Evolutionary conservation across 192 early-diverging fungal species (phyloP).

Genomic region (Coemansia brasiliensis): DNA sequence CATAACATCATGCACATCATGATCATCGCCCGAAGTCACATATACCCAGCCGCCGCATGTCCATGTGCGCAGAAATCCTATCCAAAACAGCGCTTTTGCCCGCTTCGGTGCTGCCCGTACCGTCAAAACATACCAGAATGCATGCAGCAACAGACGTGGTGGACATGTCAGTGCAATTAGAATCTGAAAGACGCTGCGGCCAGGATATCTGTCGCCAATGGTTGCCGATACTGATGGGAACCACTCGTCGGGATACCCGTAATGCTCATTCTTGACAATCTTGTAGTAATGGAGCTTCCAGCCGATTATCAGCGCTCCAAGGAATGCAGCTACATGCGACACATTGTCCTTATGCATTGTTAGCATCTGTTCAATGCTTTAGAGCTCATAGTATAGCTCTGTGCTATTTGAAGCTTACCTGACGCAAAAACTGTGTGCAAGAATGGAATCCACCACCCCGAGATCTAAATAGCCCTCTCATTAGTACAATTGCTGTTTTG

Average conservation of each 20-base stretch:
- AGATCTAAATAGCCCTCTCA: slow-evolving; percentile 4
- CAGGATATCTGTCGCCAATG: slow-evolving; percentile 80
- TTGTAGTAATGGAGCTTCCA: slow-evolving; percentile 79
- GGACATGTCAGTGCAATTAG: slow-evolving; percentile 73
- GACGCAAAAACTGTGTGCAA: slow-evolving; percentile 56
- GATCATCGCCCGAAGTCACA: slow-evolving; percentile 79
- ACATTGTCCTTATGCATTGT: too few species aligned
- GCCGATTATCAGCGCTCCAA: slow-evolving; percentile 63
- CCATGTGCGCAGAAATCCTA: slow-evolving; percentile 64
- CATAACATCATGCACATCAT: slow-evolving; percentile 74
- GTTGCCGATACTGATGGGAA: slow-evolving; percentile 81
- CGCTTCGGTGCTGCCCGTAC: slow-evolving; percentile 29
- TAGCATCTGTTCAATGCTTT: background rate
- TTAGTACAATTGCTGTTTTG: too few species aligned
- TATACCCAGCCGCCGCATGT: slow-evolving; percentile 84
- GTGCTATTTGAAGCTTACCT: slow-evolving; percentile 38
- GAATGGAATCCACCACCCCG: slow-evolving; percentile 55
- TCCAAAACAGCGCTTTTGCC: slow-evolving; percentile 49
- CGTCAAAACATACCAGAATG: slow-evolving; percentile 53
- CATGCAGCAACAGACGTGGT: slow-evolving; percentile 47
- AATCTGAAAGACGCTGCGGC: slow-evolving; percentile 73
- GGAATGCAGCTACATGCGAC: slow-evolving; percentile 58
- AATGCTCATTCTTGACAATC: slow-evolving; percentile 77
- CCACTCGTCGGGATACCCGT: slow-evolving; percentile 77
- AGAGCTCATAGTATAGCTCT: too few species aligned